phyloP scores from a whole-genome alignment of 208 protist genomes.

The Trypanosoma brucei region DNA sequence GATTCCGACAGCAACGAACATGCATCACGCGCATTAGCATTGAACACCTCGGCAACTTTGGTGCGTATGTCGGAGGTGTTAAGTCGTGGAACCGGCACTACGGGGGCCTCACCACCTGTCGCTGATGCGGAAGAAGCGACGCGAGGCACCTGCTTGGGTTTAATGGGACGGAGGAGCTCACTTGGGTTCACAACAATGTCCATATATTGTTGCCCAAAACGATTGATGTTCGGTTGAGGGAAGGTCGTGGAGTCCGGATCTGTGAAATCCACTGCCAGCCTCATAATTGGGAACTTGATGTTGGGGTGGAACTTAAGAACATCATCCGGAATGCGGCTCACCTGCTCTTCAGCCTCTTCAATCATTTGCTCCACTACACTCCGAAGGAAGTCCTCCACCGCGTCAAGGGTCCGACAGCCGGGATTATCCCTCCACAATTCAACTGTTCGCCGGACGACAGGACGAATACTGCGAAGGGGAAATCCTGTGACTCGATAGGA shows the following conservation, averaged over 20 bases:
- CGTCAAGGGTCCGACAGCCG: conserved; percentile 59
- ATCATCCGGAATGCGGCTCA: conserved; percentile 67
- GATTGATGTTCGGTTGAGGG: conserved; percentile 80
- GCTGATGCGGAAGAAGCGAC: background rate
- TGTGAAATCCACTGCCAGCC: conserved; percentile 77
- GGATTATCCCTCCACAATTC: conserved; percentile 64
- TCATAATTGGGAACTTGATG: conserved; percentile 81
- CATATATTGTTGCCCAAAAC: conserved; percentile 89
- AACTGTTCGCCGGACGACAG: conserved; percentile 88
- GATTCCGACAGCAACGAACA: conserved; percentile 80
- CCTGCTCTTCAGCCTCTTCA: conserved; percentile 64
- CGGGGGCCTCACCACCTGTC: conserved; percentile 3
- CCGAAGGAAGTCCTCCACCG: conserved; percentile 80
- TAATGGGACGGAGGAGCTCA: conserved; percentile 67
- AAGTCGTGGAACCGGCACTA: conserved; percentile 48
- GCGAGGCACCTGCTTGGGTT: conserved; percentile 45
- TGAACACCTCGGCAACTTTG: conserved; percentile 87
- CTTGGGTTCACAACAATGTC: conserved; percentile 83
- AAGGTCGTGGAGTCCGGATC: conserved; percentile 67
- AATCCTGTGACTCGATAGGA: conserved; percentile 87
- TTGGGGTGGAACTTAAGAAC: conserved; percentile 74
- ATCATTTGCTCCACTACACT: conserved; percentile 77
- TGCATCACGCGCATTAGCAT: conserved; percentile 58
- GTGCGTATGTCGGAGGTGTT: conserved; percentile 74
- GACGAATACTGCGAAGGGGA: conserved; percentile 87